Conservation (phyloP, 1,284 basidiomycete genomes). For the Rhodofomes roseus region DNA sequence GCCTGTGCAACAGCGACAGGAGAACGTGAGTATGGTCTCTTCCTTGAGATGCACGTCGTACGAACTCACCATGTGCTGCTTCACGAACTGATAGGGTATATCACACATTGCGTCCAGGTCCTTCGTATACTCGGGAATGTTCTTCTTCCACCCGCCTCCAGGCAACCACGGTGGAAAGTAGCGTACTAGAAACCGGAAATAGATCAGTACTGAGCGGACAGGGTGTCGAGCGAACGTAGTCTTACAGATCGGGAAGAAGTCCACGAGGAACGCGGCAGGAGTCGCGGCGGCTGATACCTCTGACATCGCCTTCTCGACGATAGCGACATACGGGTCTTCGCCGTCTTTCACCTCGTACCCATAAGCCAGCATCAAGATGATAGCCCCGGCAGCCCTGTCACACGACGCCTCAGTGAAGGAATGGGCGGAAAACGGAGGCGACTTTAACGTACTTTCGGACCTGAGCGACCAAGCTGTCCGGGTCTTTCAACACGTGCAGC, state of each 20-base stretch:
- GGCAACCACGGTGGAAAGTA: conserved; percentile 30
- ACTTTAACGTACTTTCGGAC: conserved; percentile 49
- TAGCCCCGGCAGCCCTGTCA: conserved; percentile 24
- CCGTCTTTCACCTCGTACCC: conserved; percentile 24
- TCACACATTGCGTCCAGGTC: conserved; percentile 22
- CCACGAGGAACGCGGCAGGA: conserved; percentile 28
- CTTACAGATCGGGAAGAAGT: conserved; percentile 22
- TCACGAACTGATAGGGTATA: conserved; percentile 22
- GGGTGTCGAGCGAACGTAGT: not conserved
- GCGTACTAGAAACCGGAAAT: conserved; percentile 15
- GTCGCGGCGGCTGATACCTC: conserved; percentile 22
- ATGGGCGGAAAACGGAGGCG: not conserved
- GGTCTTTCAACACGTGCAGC: conserved; percentile 48
- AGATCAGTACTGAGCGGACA: not conserved
- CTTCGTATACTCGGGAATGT: conserved; percentile 15
- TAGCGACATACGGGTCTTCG: conserved; percentile 23
- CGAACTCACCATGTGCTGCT: conserved; percentile 23
- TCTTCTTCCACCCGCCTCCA: conserved; percentile 25
- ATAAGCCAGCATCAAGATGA: conserved; percentile 28
- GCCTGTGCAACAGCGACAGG: conserved; percentile 14
- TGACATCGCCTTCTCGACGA: conserved; percentile 26
- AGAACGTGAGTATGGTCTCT: not conserved
- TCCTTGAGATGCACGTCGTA: not conserved
- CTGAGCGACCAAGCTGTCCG: conserved; percentile 48
- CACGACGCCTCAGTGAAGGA: not conserved